phyloP scores from a whole-genome alignment of 2,329 filamentous ascomycete genomes.

The Colletotrichum cordylinicola region DNA sequence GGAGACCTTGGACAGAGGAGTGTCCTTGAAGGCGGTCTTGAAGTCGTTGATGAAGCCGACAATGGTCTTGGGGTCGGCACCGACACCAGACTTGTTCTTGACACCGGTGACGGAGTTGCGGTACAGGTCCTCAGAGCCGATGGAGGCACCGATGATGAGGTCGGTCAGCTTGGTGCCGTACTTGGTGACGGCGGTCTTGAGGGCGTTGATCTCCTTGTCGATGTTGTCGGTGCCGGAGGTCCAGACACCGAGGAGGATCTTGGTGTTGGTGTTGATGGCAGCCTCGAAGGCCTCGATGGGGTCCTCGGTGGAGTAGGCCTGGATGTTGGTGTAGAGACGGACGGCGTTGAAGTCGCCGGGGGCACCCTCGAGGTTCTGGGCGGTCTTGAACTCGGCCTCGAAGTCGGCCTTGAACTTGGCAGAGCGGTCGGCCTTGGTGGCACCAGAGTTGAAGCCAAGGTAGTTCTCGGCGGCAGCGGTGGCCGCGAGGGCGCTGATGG shows the following conservation, averaged over 20 bases:
- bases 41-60: conserved; percentile 71
- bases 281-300: conserved; percentile 83
- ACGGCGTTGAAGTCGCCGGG: conserved; percentile 64
- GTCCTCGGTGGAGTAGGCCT: conserved; percentile 71
- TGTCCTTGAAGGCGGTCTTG: conserved; percentile 59
- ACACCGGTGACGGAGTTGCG: conserved; percentile 65
- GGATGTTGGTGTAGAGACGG: conserved; percentile 73
- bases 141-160: conserved; percentile 68
- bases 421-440: conserved; percentile 49
- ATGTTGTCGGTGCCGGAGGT: conserved; percentile 60
- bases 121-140: conserved; percentile 74
- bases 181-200: conserved; percentile 59
- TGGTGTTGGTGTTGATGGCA: conserved; percentile 64
- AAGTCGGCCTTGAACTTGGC: conserved; percentile 61
- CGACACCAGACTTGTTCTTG: conserved; percentile 66
- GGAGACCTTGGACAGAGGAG: conserved; percentile 50
- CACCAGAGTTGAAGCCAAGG: conserved; percentile 60
- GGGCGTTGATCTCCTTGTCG: conserved; percentile 64
- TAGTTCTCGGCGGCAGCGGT: conserved; percentile 51
- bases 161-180: conserved; percentile 58
- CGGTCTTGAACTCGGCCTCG: conserved; percentile 49
- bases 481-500: conserved; percentile 44
- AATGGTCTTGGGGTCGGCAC: conserved; percentile 63
- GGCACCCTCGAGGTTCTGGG: conserved; percentile 45
- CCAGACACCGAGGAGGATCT: conserved; percentile 72